Evolutionary conservation across 108 stramenopile species (phyloP).

Genomic region (Schizochytrium sp.): DNA sequence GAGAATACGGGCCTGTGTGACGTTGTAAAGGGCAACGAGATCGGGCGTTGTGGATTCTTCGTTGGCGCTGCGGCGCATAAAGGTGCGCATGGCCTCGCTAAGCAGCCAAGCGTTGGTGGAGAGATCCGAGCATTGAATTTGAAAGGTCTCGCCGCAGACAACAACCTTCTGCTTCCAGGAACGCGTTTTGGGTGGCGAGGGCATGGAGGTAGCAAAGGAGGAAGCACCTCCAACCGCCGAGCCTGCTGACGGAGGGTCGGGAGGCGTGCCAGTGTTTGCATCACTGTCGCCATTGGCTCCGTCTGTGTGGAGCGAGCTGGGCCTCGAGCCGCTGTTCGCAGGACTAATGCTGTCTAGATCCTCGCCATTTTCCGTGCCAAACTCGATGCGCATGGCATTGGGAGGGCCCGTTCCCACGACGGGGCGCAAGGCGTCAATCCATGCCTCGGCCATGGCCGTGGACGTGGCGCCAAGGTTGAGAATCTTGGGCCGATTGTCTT

Average conservation of each 20-base stretch:
- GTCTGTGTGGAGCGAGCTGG: neutral
- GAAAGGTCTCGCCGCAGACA: neutral
- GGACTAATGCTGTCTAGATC: no score
- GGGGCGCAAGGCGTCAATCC: neutral
- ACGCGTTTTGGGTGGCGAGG: neutral
- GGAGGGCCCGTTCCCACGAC: neutral
- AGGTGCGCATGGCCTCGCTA: neutral
- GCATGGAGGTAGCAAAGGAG: neutral
- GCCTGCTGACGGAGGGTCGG: neutral
- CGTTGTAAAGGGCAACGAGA: neutral
- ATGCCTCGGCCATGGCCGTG: neutral
- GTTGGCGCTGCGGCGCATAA: neutral
- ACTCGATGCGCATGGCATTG: no score
- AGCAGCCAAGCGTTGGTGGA: slow-evolving; percentile 15
- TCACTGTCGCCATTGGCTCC: neutral
- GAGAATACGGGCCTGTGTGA: neutral
- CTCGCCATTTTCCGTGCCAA: no score
- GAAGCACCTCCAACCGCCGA: neutral
- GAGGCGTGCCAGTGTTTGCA: neutral
- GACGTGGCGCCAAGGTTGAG: neutral
- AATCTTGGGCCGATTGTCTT: neutral
- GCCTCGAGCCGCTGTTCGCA: neutral
- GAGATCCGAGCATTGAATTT: neutral
- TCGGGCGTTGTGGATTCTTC: neutral
- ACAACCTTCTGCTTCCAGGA: neutral